These are phyloP conservation scores for Thelephora aurantiotincta DNA, from an alignment of 768 basidiomycete species.

Conservation along the genomic window DNA sequence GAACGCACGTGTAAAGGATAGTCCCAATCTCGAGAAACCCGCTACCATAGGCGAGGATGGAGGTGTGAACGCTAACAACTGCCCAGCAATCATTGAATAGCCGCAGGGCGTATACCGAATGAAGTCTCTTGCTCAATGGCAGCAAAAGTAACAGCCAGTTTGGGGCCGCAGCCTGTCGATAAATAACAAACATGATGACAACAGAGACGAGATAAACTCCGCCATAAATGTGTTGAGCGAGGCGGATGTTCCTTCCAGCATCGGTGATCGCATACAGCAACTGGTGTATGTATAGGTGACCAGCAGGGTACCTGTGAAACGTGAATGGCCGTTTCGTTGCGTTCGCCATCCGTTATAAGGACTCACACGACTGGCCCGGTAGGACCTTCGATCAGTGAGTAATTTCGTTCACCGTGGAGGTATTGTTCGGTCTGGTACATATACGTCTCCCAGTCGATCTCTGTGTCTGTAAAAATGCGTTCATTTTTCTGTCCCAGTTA, in stretches of 20 bases:
- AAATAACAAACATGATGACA: constrained; percentile 51
- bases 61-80: constrained; percentile 45
- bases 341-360: not conserved
- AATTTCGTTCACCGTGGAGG: constrained; percentile 71
- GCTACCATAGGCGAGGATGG: constrained; percentile 51
- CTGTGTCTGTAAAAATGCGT: constrained; percentile 56
- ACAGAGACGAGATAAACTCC: constrained; percentile 59
- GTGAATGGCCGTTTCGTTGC: constrained; percentile 1
- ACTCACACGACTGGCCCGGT: constrained; percentile 87
- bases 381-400: constrained; percentile 70
- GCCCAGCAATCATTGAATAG: constrained; percentile 96
- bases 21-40: constrained; percentile 29
- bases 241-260: constrained; percentile 39
- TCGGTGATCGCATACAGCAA: constrained; percentile 51
- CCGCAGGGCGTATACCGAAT: constrained; percentile 84
- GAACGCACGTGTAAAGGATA: not conserved
- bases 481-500: constrained; percentile 5
- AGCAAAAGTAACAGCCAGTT: constrained; percentile 65
- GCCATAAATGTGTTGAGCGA: constrained; percentile 72
- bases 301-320: constrained; percentile 74
- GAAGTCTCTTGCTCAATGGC: constrained; percentile 82
- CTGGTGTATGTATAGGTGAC: constrained; percentile 77
- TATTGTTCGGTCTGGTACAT: constrained; percentile 78
- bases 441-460: constrained; percentile 97
- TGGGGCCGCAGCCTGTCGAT: constrained; percentile 43